phyloP scores from a whole-genome alignment of 169 alveolate genomes.

The Eimeria tenella region DNA sequence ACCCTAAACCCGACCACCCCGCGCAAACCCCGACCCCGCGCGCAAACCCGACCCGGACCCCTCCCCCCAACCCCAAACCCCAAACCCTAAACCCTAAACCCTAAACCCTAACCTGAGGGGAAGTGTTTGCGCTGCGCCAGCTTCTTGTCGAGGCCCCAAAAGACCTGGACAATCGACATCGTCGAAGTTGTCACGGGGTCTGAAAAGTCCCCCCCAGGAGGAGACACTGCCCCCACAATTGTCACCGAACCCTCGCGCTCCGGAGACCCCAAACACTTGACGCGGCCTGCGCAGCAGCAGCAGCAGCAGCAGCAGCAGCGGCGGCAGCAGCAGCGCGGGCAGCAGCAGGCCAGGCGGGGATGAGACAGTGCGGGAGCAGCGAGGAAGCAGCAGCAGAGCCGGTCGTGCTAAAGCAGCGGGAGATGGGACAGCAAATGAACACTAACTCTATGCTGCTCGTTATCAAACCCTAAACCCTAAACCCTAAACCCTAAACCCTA shows the following conservation, averaged over 20 bases:
- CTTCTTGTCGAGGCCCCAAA: conserved; percentile 99
- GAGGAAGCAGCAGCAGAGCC: not conserved
- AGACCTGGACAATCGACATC: conserved; percentile 98
- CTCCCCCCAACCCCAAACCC: no score
- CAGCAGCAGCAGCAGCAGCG: not conserved
- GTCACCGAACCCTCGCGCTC: conserved; percentile 98
- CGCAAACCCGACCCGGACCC: no score
- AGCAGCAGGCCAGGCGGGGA: not conserved
- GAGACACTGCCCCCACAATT: conserved; percentile 99
- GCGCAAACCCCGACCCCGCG: no score
- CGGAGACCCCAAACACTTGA: conserved; percentile 98
- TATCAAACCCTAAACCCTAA: not conserved
- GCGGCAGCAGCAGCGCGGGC: not conserved
- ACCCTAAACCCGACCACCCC: no score
- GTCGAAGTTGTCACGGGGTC: conserved; percentile 99
- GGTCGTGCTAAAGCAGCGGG: not conserved
- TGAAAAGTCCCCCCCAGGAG: conserved; percentile 94
- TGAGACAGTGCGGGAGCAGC: not conserved
- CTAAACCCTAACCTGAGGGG: conserved; percentile 91
- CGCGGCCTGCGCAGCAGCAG: conserved; percentile 88
- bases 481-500: not conserved
- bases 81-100: not conserved
- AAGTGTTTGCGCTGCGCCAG: conserved; percentile 99
- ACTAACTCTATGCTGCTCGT: not conserved
- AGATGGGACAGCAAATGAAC: not conserved